Percentiles rank a stretch among this genome's conserved stretches.
phyloP scores from a whole-genome alignment of 2,329 filamentous ascomycete genomes.

The Raffaelea deltoideospora region DNA sequence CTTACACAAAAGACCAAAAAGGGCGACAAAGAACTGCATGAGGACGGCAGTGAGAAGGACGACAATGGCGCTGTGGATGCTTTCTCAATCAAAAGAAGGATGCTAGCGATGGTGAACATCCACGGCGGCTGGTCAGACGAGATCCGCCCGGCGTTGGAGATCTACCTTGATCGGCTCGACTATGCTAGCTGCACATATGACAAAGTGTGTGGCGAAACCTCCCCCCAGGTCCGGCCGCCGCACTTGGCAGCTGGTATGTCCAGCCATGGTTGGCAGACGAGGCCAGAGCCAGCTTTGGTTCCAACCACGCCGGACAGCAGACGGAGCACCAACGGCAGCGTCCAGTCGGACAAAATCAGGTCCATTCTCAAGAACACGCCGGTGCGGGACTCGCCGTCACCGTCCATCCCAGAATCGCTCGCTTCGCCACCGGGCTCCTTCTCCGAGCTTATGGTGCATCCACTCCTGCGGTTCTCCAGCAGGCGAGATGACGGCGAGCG shows the following conservation, averaged over 20 bases:
- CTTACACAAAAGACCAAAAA: constrained; percentile 2
- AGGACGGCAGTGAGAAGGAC: too few relatives aligned
- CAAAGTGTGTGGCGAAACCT: background rate
- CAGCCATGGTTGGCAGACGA: background rate
- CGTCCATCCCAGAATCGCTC: too few relatives aligned
- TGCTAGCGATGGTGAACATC: constrained; percentile 4
- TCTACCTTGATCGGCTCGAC: constrained; percentile 4
- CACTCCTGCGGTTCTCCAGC: background rate
- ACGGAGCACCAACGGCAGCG: background rate
- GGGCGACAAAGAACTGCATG: too few relatives aligned
- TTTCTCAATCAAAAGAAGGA: background rate
- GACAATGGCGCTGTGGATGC: too few relatives aligned
- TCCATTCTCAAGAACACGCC: constrained; percentile 7
- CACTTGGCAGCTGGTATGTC: background rate
- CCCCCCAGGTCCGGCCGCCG: background rate
- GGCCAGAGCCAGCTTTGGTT: background rate
- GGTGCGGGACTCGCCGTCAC: constrained; percentile 1
- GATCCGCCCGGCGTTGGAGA: constrained; percentile 5
- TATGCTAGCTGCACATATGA: background rate
- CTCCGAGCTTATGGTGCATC: constrained; percentile 3
- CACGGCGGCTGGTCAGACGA: constrained; percentile 1
- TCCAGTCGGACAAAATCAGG: background rate
- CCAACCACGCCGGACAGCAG: background rate
- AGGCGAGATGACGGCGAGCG: constrained; percentile 2
- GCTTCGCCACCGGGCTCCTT: too few relatives aligned